Conservation (phyloP, 176 grass and related monocot genomes). For the Aegilops umbellulata region DNA sequence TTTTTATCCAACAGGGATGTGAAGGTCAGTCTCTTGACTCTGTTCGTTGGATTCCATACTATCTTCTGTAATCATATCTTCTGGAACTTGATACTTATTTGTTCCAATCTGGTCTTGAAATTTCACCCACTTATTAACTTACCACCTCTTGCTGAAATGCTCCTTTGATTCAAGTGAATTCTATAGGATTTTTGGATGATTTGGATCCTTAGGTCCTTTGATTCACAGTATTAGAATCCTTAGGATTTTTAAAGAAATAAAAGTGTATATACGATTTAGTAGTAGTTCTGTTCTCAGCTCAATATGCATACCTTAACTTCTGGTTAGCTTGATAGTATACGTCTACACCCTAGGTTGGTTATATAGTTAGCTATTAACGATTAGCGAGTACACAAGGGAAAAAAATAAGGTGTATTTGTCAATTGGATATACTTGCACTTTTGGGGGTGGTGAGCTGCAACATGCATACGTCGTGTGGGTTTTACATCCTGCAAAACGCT, state of each 20-base stretch:
- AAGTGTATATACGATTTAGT: background rate
- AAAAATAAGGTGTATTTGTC: background rate
- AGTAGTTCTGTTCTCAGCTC: background rate
- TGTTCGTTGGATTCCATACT: slow-evolving; percentile 5
- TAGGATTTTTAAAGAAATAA: background rate
- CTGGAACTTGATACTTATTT: background rate
- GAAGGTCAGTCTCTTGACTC: slow-evolving; percentile 59
- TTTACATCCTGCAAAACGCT: background rate
- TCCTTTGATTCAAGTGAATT: background rate
- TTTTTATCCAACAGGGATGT: slow-evolving; percentile 88
- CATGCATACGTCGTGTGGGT: background rate
- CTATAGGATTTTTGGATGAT: background rate
- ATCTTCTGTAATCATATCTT: background rate
- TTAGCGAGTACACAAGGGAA: background rate
- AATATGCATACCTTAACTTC: background rate
- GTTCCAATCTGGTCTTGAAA: background rate
- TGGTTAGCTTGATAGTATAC: background rate
- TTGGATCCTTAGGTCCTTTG: background rate
- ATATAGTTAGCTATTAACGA: background rate
- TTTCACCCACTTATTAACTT: background rate
- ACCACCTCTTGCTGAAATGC: background rate
- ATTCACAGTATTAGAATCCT: background rate
- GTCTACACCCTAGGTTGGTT: background rate
- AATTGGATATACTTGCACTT: background rate
- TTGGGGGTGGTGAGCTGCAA: background rate